Evolutionary conservation across 169 alveolate species (phyloP), one percentile per base, ranked within the genome.

Genomic region (Ichthyophthirius multifiliis): DNA sequence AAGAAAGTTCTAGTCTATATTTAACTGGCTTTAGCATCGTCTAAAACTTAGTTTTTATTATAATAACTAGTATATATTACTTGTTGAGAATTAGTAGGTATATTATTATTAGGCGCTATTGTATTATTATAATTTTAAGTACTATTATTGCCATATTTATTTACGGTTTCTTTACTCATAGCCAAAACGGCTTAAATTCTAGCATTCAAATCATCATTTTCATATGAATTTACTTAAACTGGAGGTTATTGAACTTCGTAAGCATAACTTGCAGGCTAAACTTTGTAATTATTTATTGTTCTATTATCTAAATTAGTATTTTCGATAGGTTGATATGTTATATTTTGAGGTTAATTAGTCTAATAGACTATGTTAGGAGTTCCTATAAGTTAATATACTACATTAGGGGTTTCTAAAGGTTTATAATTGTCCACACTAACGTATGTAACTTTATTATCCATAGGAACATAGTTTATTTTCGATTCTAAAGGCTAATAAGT

Each of bases 21-120:
- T 55, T 55, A 39, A 39, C 71, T 55, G 71, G 71, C 71, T 39
- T 55, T 55, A 55, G 71, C 71, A 55, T 55, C 71, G n/a, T 27
- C 31, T 3, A 39, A 39, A 55, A 39, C 35, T 27, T 16, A 27
- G 71, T 55, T 27, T 27, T 34, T 55, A 55, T 7, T 41, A 13
- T 7, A 9, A 9, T 7, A 9, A 13, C 13, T 9, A 13, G 46
- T 41, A 41, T 41, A 9, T 7, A 13, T 41, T 7, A 13, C 16
- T 7, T 9, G 16, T 9, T 34, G 43, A 27, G 71, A 27, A 23
- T 55, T 27, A 55, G 71, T 55, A 16, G 31, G 18, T 31, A 2
- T 47, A 41, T 7, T 41, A 13, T 41, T 9, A 39, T 34, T 16
- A 16, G 18, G 39, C 13, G 71, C 71, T 13, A 39, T 15, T n/a